phyloP scores from a whole-genome alignment of 495 filamentous ascomycete genomes.

The Diplogelasinospora grovesii region DNA sequence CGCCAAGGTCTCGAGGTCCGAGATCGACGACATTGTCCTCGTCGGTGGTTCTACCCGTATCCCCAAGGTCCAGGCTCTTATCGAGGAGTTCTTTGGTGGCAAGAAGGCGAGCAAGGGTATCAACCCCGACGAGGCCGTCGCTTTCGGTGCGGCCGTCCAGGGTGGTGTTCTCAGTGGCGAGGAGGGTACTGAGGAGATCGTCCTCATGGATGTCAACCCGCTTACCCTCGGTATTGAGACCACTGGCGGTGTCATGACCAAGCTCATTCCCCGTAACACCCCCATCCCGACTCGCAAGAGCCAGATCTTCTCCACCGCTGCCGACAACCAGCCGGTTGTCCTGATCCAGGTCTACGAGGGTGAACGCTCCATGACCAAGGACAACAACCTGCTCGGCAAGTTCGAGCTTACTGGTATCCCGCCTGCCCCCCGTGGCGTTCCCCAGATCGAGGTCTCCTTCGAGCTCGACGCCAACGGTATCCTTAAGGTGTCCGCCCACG shows the following conservation, averaged over 20 bases:
- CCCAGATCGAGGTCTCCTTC: slow-evolving; percentile 97
- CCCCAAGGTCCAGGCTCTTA: slow-evolving; percentile 87
- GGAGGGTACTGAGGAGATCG: slow-evolving; percentile 65
- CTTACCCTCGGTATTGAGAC: slow-evolving; percentile 98
- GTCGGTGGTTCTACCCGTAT: slow-evolving; percentile 95
- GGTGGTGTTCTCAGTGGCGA: slow-evolving; percentile 91
- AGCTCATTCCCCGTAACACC: slow-evolving; percentile 91
- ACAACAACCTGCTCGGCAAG: slow-evolving; percentile 95
- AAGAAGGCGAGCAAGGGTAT: slow-evolving; percentile 98
- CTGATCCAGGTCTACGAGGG: slow-evolving; percentile 97
- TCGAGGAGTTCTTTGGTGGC: slow-evolving; percentile 91
- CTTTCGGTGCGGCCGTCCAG: slow-evolving; percentile 95
- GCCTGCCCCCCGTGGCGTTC: slow-evolving; percentile 88
- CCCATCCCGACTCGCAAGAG: slow-evolving; percentile 94
- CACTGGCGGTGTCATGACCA: slow-evolving; percentile 97
- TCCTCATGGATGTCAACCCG: slow-evolving; percentile 98
- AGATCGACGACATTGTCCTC: slow-evolving; percentile 82
- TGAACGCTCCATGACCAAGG: slow-evolving; percentile 92
- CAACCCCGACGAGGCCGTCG: slow-evolving; percentile 97
- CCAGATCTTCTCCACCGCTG: slow-evolving; percentile 96
- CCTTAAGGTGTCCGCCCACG: slow-evolving; percentile 87
- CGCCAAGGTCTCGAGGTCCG: slow-evolving; percentile 81
- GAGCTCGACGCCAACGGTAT: slow-evolving; percentile 97
- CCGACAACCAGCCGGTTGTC: slow-evolving; percentile 96
- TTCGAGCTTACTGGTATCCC: slow-evolving; percentile 96